Conservation (phyloP, 1,284 basidiomycete species). For the Ceratobasidium sp. region DNA sequence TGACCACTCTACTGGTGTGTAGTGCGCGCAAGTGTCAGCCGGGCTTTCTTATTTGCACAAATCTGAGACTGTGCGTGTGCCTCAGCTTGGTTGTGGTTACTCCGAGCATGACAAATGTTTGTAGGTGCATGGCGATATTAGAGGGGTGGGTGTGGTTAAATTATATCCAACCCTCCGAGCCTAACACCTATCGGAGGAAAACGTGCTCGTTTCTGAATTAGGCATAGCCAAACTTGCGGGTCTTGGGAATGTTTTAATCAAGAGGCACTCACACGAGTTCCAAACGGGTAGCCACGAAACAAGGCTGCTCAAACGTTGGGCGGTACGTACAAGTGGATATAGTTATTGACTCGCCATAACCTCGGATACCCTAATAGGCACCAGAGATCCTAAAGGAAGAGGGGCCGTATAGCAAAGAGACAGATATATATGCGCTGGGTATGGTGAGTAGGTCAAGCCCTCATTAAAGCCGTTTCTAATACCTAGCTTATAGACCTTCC, state of each 20-base stretch:
- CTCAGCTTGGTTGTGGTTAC: too few relatives aligned
- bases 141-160: background rate
- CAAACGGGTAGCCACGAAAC: too few relatives aligned
- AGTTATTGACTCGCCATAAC: background rate
- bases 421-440: conserved; percentile 20
- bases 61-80: background rate
- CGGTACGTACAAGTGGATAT: background rate
- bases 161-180: background rate
- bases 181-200: background rate
- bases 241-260: background rate
- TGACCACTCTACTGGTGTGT: background rate
- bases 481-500: background rate
- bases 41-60: conserved; percentile 2
- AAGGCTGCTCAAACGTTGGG: background rate
- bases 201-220: background rate
- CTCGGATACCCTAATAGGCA: background rate
- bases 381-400: background rate
- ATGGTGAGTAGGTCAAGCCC: background rate
- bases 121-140: background rate
- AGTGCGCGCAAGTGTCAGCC: background rate
- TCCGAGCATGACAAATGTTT: too few relatives aligned
- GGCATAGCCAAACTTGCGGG: background rate
- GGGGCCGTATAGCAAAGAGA: background rate
- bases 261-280: background rate
- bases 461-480: background rate